These are phyloP conservation scores for Batkoa obscura DNA, from an alignment of 371 early-diverging fungal species.

Conservation along the genomic window DNA sequence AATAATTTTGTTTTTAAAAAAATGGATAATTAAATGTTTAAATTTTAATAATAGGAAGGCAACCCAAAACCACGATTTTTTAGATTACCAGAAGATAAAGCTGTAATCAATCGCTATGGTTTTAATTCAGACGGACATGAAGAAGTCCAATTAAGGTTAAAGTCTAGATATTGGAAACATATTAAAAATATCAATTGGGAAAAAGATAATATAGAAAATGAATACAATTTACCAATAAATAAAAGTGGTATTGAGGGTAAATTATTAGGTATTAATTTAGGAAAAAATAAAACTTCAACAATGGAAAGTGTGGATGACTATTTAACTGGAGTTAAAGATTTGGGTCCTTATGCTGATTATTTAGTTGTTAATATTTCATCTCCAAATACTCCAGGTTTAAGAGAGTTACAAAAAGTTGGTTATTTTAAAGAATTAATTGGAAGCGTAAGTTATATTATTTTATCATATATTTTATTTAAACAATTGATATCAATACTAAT, in stretches of 20 bases:
- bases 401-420: conserved; percentile 38
- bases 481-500: background rate
- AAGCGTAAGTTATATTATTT: conserved; percentile 19
- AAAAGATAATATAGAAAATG: background rate
- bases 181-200: conserved; percentile 12
- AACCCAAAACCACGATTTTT: conserved; percentile 67
- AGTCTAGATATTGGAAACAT: conserved; percentile 36
- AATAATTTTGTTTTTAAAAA: background rate
- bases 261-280: conserved; percentile 60
- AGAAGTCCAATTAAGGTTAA: conserved; percentile 29
- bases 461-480: background rate
- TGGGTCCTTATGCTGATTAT: conserved; percentile 61
- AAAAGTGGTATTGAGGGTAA: conserved; percentile 19
- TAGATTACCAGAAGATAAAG: conserved; percentile 39
- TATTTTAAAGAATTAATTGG: conserved; percentile 38
- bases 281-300: conserved; percentile 58
- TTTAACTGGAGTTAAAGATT: conserved; percentile 34
- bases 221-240: conserved; percentile 1
- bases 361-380: conserved; percentile 63
- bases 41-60: conserved; percentile 26
- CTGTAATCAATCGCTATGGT: conserved; percentile 74
- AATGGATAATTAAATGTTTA: background rate
- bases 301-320: conserved; percentile 41
- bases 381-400: conserved; percentile 65
- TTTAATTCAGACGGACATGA: conserved; percentile 64